A percentile compares a stretch with the other conserved stretches of the same genome.
phyloP scores from a whole-genome alignment of 2,329 filamentous ascomycete species.

The Teratosphaeria viscida region DNA sequence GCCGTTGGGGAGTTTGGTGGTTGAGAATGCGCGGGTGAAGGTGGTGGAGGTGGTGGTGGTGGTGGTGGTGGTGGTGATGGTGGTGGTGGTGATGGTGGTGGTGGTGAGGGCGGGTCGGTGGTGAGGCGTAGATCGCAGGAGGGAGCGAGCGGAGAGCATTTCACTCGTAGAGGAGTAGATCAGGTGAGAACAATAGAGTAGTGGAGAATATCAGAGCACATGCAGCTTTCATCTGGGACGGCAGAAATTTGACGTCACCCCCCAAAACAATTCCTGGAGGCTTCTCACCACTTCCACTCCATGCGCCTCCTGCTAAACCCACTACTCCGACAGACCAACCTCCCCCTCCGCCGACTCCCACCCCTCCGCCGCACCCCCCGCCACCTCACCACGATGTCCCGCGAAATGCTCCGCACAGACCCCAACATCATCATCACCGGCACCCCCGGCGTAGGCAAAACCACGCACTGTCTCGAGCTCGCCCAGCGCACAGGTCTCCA shows the following conservation, averaged over 20 bases:
- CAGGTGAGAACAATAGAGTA: neutral
- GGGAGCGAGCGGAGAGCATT: neutral
- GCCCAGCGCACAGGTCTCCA: constrained; percentile 65
- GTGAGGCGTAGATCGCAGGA: neutral
- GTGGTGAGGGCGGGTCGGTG: neutral
- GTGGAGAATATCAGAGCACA: neutral
- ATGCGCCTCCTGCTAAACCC: neutral
- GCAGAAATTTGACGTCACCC: neutral
- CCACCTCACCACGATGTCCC: constrained; percentile 4
- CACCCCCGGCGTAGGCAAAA: constrained; percentile 93
- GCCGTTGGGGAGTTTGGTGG: constrained; percentile 23
- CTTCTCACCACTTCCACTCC: neutral
- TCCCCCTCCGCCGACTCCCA: neutral
- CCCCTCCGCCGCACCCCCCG: neutral
- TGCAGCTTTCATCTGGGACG: neutral
- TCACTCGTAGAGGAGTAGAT: neutral
- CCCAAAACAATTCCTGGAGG: neutral
- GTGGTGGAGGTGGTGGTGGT: neutral
- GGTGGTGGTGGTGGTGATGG: neutral
- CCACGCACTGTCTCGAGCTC: constrained; percentile 76
- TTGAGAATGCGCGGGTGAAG: constrained; percentile 14
- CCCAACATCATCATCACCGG: constrained; percentile 95
- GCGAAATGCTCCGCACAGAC: constrained; percentile 30
- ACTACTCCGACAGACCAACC: neutral
- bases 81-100: neutral